Percentiles rank a stretch among this genome's conserved stretches.
phyloP scores from a whole-genome alignment of 2,329 filamentous ascomycete genomes.

The Microdochium paspali region DNA sequence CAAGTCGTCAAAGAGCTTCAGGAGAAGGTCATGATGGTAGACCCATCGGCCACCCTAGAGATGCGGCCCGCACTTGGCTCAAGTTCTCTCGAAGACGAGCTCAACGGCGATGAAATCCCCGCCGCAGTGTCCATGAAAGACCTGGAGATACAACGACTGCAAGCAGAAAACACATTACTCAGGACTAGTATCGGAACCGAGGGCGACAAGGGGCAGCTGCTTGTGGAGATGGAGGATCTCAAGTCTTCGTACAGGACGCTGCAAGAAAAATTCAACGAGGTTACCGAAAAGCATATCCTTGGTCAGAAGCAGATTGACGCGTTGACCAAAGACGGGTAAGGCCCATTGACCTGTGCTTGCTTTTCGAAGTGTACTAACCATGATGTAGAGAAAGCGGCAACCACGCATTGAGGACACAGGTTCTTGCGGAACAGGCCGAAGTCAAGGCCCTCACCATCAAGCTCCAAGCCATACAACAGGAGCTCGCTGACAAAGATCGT shows the following conservation, averaged over 20 bases:
- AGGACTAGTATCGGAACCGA: constrained; percentile 43
- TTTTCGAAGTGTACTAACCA: constrained; percentile 24
- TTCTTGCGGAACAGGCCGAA: constrained; percentile 38
- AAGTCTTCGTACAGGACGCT: constrained; percentile 38
- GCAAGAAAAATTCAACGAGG: constrained; percentile 44
- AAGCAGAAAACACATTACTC: constrained; percentile 51
- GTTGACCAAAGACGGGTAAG: constrained; percentile 48
- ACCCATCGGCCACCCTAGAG: constrained; percentile 25
- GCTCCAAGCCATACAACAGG: constrained; percentile 28
- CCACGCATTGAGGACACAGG: constrained; percentile 38
- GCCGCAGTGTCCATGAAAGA: constrained; percentile 29
- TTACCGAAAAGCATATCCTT: constrained; percentile 49
- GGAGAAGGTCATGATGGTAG: constrained; percentile 39
- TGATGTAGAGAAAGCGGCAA: constrained; percentile 41
- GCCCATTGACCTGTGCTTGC: constrained; percentile 19
- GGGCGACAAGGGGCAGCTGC: constrained; percentile 43
- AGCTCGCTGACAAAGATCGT: constrained; percentile 43
- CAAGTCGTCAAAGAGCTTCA: constrained; percentile 48
- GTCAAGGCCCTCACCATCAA: constrained; percentile 31
- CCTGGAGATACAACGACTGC: constrained; percentile 47
- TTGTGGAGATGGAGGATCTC: constrained; percentile 46
- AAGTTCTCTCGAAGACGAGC: constrained; percentile 45
- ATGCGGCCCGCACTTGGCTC: constrained; percentile 10
- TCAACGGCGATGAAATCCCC: constrained; percentile 38
- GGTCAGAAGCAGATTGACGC: constrained; percentile 48